phyloP scores from a whole-genome alignment of 2,329 filamentous ascomycete genomes.

The Sporothrix globosa region DNA sequence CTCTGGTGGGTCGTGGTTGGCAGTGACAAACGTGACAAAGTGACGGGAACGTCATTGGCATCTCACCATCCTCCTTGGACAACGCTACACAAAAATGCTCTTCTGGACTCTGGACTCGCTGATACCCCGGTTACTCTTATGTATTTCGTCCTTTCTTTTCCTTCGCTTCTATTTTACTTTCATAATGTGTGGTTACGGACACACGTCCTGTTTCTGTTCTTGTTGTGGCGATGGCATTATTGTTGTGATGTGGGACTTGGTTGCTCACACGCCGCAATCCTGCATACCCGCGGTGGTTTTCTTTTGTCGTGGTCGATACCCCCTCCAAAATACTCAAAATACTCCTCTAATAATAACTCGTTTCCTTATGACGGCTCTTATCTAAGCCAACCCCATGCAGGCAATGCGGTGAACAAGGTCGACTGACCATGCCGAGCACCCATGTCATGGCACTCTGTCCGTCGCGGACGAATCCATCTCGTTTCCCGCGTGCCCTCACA shows the following conservation, averaged over 20 bases:
- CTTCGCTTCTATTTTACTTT: not conserved
- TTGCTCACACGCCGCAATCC: no score
- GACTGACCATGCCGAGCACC: no score
- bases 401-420: no score
- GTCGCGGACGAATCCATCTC: no score
- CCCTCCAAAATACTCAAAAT: slow-evolving; percentile 13
- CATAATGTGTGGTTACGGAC: not conserved
- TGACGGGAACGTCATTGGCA: not conserved
- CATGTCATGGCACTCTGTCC: no score
- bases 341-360: not conserved
- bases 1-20: no score
- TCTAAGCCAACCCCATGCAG: no score
- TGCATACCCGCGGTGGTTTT: not conserved
- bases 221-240: slow-evolving; percentile 38
- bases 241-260: no score
- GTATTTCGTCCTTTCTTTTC: not conserved
- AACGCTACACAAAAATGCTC: not conserved
- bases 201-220: not conserved
- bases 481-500: no score
- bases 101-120: slow-evolving; percentile 2
- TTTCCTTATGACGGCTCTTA: not conserved
- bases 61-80: not conserved
- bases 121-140: slow-evolving; percentile 1
- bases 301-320: slow-evolving; percentile 15
- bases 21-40: not conserved